Conservation (phyloP, 257 asterid genomes). For the Apocynum venetum region DNA sequence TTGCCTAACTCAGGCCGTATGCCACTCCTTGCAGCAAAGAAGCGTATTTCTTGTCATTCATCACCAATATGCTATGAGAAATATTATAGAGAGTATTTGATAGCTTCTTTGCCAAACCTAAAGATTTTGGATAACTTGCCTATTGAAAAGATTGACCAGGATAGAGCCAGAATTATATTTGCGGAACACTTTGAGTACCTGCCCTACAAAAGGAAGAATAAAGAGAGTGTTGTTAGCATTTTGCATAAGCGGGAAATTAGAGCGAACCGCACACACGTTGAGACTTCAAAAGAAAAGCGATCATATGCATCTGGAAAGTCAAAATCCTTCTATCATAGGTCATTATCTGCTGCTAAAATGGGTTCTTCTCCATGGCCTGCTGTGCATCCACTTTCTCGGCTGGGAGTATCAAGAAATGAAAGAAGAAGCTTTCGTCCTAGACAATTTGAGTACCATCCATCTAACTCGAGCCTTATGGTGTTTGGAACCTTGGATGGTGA, state of each 20-base stretch:
- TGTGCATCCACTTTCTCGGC: slow-evolving; percentile 59
- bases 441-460: slow-evolving; percentile 93
- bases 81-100: slow-evolving; percentile 80
- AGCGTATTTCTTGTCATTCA: slow-evolving; percentile 49
- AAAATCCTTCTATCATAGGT: slow-evolving; percentile 66
- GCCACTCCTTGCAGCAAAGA: slow-evolving; percentile 37
- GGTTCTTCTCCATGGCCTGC: slow-evolving; percentile 81
- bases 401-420: slow-evolving; percentile 48
- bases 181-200: slow-evolving; percentile 61
- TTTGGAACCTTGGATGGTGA: slow-evolving; percentile 94
- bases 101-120: slow-evolving; percentile 65
- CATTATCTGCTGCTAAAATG: slow-evolving; percentile 80
- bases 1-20: slow-evolving; percentile 27
- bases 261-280: slow-evolving; percentile 35
- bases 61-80: slow-evolving; percentile 90
- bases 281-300: slow-evolving; percentile 33
- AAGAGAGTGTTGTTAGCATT: slow-evolving; percentile 57
- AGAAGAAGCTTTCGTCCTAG: slow-evolving; percentile 76
- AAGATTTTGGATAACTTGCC: slow-evolving; percentile 72
- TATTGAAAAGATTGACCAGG: slow-evolving; percentile 54
- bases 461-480: slow-evolving; percentile 91
- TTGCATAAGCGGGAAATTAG: slow-evolving; percentile 74
- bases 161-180: slow-evolving; percentile 52
- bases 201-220: slow-evolving; percentile 58
- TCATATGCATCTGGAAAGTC: slow-evolving; percentile 42